phyloP scores from a whole-genome alignment of 2,329 filamentous ascomycete genomes.

The Davidsoniella neocaledoniae region DNA sequence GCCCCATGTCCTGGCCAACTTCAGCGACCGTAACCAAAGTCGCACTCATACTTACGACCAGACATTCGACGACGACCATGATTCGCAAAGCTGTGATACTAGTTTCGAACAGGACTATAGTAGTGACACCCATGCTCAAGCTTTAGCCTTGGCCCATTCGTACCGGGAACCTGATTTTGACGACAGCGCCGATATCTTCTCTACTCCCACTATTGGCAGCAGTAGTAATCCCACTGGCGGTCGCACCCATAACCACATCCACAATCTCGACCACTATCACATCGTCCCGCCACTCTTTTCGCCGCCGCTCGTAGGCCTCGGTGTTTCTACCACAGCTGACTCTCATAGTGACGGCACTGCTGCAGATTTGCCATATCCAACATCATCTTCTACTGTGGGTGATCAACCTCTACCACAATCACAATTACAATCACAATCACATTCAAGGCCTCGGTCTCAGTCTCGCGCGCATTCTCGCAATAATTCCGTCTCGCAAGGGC shows the following conservation, averaged over 20 bases:
- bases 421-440: no score
- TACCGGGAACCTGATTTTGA: not conserved
- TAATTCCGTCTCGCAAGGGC: constrained; percentile 4
- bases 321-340: no score
- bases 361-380: not conserved
- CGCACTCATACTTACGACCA: not conserved
- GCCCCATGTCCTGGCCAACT: not conserved
- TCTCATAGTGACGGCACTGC: no score
- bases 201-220: not conserved
- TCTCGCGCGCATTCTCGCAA: constrained; percentile 10
- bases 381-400: not conserved
- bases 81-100: not conserved
- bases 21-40: not conserved
- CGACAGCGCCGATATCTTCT: not conserved
- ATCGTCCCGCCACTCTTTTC: no score
- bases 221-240: not conserved
- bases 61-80: not conserved
- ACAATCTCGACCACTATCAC: no score
- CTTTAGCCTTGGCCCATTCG: constrained; percentile 3
- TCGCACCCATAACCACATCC: no score
- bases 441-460: not conserved
- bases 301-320: no score
- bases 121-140: constrained; percentile 1
- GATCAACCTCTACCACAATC: no score
- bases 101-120: not conserved